These are phyloP conservation scores for Hamamelis virginiana DNA, from an alignment of 164 flowering plant species.

Conservation along the genomic window DNA sequence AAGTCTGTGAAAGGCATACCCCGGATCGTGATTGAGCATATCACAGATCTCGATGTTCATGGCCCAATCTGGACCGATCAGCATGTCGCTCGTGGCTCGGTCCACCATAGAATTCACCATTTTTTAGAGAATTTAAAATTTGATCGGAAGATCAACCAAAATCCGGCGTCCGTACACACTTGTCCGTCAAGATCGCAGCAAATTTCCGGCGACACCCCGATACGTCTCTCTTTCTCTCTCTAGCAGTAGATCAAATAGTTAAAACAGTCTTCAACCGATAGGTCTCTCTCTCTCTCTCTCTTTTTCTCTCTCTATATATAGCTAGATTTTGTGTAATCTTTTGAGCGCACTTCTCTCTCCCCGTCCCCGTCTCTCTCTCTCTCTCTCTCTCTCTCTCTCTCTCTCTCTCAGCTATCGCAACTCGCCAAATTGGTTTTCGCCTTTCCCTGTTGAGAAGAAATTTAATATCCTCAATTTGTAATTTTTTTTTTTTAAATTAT, in stretches of 20 bases:
- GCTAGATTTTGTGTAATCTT: too few species aligned
- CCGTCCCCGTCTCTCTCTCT: not conserved
- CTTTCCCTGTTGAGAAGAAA: conserved; percentile 2
- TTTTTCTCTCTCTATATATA: conserved; percentile 8
- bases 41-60: conserved; percentile 98
- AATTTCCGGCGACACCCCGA: conserved; percentile 13
- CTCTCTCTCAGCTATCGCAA: not conserved
- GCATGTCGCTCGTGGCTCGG: conserved; percentile 88
- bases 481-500: too few species aligned
- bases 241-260: too few species aligned
- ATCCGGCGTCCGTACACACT: not conserved
- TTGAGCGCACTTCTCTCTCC: too few species aligned
- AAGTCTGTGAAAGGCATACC: conserved; percentile 39
- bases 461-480: not conserved
- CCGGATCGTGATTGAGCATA: conserved; percentile 85
- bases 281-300: too few species aligned
- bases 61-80: conserved; percentile 99
- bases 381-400: too few species aligned
- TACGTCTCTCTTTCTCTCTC: conserved; percentile 11
- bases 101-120: conserved; percentile 95
- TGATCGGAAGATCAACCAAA: conserved; percentile 2
- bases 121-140: conserved; percentile 4
- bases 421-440: too few species aligned
- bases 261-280: too few species aligned
- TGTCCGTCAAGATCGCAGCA: conserved; percentile 18